phyloP scores from a whole-genome alignment of 129 eudicot species.

The Centaurea solstitialis region DNA sequence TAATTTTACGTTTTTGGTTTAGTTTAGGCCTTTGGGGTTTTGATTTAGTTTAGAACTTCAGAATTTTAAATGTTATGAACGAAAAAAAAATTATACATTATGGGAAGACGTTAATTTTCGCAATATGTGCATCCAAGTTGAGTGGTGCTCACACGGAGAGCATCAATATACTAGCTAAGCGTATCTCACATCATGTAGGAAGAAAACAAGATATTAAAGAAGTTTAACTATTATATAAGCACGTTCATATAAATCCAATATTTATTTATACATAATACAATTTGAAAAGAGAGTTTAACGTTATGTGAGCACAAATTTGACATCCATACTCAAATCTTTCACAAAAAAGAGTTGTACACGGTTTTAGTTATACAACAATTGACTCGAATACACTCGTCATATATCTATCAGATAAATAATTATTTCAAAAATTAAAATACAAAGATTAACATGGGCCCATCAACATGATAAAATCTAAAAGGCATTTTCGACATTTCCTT shows the following conservation, averaged over 20 bases:
- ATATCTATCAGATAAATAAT: background rate
- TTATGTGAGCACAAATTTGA: background rate
- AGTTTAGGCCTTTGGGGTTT: no score
- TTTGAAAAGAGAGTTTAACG: background rate
- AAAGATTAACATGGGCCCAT: background rate
- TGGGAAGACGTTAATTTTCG: background rate
- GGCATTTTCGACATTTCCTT: slow-evolving; percentile 18
- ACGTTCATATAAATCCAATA: background rate
- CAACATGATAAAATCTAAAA: background rate
- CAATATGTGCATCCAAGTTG: background rate
- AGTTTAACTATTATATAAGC: background rate
- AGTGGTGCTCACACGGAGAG: background rate
- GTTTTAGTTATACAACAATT: background rate
- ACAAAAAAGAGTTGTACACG: background rate
- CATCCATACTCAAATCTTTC: background rate
- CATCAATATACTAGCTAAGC: background rate
- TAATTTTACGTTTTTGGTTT: background rate
- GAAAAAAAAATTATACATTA: no score
- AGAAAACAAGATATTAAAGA: background rate
- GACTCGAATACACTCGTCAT: background rate
- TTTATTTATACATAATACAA: background rate
- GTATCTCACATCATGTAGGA: background rate
- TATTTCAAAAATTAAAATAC: background rate
- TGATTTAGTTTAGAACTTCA: background rate
- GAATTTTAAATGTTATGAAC: no score